These are phyloP conservation scores for Metarhizium guizhouense DNA, from an alignment of 2,329 filamentous ascomycete species.

Conservation along the genomic window DNA sequence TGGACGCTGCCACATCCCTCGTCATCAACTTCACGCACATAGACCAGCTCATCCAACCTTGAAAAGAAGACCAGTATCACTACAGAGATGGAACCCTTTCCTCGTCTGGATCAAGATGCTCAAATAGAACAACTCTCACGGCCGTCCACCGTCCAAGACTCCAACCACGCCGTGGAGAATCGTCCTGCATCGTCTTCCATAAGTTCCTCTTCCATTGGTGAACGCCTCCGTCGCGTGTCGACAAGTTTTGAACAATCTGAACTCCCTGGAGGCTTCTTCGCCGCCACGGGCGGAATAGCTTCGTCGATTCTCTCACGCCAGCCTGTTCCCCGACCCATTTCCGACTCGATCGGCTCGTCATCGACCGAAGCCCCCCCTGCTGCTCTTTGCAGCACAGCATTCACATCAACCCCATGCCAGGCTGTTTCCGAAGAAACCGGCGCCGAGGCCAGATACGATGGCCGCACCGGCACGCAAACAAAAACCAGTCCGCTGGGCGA, in stretches of 20 bases:
- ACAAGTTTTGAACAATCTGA: slow-evolving; percentile 35
- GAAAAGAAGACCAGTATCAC: no score
- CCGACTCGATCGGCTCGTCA: slow-evolving; percentile 8
- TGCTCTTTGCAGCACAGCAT: slow-evolving; percentile 18
- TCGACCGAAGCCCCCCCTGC: slow-evolving; percentile 8
- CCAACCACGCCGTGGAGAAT: not conserved
- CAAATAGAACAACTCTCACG: not conserved
- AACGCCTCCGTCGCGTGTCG: slow-evolving; percentile 22
- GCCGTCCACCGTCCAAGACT: slow-evolving; percentile 1
- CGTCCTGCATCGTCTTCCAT: not conserved
- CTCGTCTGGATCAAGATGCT: slow-evolving; percentile 12
- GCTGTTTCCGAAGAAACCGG: slow-evolving; percentile 1
- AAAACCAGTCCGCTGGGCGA: slow-evolving; percentile 8
- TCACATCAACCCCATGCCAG: not conserved
- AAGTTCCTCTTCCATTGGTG: slow-evolving; percentile 22
- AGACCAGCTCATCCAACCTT: no score
- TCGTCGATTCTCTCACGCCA: slow-evolving; percentile 26
- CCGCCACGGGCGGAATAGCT: slow-evolving; percentile 36
- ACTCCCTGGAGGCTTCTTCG: slow-evolving; percentile 37
- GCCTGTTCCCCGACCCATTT: slow-evolving; percentile 10
- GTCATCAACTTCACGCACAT: no score
- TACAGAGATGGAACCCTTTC: slow-evolving; percentile 16
- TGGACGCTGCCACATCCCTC: no score
- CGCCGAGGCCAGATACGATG: slow-evolving; percentile 3
- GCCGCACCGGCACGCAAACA: slow-evolving; percentile 3